Conservation (phyloP, 2,329 filamentous ascomycete genomes). For the Bipolaris victoriae region DNA sequence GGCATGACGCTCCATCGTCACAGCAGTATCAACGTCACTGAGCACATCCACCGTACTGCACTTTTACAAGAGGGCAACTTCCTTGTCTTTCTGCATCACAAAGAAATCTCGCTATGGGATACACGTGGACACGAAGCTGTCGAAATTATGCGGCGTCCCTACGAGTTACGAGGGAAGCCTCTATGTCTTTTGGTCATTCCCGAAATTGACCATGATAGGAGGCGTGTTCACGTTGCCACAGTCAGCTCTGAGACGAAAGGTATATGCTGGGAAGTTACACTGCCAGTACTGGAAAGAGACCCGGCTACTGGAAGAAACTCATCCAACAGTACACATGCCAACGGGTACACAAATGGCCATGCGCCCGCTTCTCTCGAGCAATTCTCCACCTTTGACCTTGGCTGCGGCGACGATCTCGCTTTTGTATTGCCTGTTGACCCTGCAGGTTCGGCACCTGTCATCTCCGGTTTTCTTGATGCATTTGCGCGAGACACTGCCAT, state of each 20-base stretch:
- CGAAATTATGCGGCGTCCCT: constrained; percentile 65
- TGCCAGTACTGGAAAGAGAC: constrained; percentile 57
- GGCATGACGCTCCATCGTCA: constrained; percentile 67
- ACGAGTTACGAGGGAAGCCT: constrained; percentile 70
- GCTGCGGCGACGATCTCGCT: constrained; percentile 58
- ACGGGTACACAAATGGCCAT: constrained; percentile 40
- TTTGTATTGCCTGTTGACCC: constrained; percentile 83
- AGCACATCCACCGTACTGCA: constrained; percentile 80
- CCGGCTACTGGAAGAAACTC: constrained; percentile 36
- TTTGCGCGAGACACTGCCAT: constrained; percentile 87
- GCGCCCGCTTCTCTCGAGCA: constrained; percentile 61
- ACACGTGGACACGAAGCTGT: constrained; percentile 65
- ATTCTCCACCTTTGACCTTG: constrained; percentile 74
- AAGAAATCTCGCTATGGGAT: constrained; percentile 79
- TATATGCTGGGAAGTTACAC: constrained; percentile 77
- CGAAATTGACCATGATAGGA: constrained; percentile 61
- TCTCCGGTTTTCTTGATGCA: constrained; percentile 80
- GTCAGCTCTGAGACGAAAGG: constrained; percentile 79
- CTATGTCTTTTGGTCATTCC: constrained; percentile 81
- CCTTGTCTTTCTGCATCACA: constrained; percentile 78
- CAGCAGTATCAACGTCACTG: constrained; percentile 69
- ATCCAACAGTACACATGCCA: constrained; percentile 30
- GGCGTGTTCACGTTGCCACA: constrained; percentile 72
- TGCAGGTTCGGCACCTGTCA: constrained; percentile 73
- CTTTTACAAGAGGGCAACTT: constrained; percentile 78